A percentile compares a stretch with the other conserved stretches of the same genome.
These are phyloP conservation scores for Botrytis pseudocinerea DNA, from an alignment of 2,329 filamentous ascomycete species.

Conservation along the genomic window DNA sequence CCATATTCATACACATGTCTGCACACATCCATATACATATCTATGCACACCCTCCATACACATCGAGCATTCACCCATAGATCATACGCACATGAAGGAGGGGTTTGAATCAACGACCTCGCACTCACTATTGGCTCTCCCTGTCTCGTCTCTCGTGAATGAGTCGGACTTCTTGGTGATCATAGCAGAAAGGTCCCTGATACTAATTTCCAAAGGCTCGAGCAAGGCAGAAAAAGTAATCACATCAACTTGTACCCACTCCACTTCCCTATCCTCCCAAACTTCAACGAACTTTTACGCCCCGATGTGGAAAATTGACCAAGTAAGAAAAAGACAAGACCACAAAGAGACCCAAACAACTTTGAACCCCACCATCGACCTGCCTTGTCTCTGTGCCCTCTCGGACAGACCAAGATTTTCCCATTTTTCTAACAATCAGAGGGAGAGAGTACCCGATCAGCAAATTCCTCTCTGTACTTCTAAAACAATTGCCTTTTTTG, in stretches of 20 bases:
- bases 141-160: not conserved
- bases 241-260: not conserved
- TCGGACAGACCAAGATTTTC: conserved; percentile 3
- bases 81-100: not conserved
- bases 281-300: not conserved
- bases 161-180: conserved; percentile 1
- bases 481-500: not conserved
- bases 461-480: not conserved
- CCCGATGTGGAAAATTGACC: not conserved
- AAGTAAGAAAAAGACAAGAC: not conserved
- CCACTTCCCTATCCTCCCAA: not conserved
- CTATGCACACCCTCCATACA: not conserved
- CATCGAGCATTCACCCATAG: not conserved
- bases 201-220: not conserved
- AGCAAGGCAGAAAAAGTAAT: conserved; percentile 1
- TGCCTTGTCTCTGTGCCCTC: not conserved
- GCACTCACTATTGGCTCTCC: not conserved
- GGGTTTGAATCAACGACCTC: not conserved
- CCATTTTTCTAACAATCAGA: not conserved
- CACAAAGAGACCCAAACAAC: conserved; percentile 7
- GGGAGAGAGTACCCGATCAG: not conserved
- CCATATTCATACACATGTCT: too few species aligned
- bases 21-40: too few species aligned
- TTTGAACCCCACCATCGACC: conserved; percentile 13
- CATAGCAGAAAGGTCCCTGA: conserved; percentile 4